phyloP scores from a whole-genome alignment of 2,329 filamentous ascomycete species.

The Diaporthe longicolla region DNA sequence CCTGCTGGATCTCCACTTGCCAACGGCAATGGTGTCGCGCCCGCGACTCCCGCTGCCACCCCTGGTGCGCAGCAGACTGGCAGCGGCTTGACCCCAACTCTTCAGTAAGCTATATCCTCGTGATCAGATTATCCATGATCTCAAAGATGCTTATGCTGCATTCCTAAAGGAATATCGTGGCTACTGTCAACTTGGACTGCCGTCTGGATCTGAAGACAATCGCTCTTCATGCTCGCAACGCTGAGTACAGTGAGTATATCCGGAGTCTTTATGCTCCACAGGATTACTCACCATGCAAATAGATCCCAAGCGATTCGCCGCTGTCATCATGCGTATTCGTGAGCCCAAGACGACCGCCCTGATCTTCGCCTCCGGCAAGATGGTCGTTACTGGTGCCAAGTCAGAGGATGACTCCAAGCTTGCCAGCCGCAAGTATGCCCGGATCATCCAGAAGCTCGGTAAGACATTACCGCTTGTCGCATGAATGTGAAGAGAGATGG shows the following conservation, averaged over 20 bases:
- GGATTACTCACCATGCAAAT: slow-evolving; percentile 36
- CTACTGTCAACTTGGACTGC: slow-evolving; percentile 98
- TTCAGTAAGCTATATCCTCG: slow-evolving; percentile 87
- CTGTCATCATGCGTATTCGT: slow-evolving; percentile 99
- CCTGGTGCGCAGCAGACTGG: slow-evolving; percentile 86
- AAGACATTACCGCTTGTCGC: background rate
- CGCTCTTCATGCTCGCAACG: slow-evolving; percentile 96
- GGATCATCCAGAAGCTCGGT: slow-evolving; percentile 98
- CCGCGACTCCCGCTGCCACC: slow-evolving; percentile 91
- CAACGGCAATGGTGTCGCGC: slow-evolving; percentile 85
- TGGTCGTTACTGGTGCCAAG: slow-evolving; percentile 99
- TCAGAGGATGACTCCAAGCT: slow-evolving; percentile 98
- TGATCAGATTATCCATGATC: slow-evolving; percentile 52
- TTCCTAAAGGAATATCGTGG: slow-evolving; percentile 93
- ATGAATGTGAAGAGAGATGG: accelerated
- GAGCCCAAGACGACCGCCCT: slow-evolving; percentile 98
- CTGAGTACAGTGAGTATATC: slow-evolving; percentile 79
- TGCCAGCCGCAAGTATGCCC: slow-evolving; percentile 96
- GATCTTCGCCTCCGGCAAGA: slow-evolving; percentile 99
- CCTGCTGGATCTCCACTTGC: slow-evolving; percentile 70
- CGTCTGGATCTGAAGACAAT: slow-evolving; percentile 99
- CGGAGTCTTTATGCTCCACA: slow-evolving; percentile 31
- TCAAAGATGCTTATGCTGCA: slow-evolving; percentile 67
- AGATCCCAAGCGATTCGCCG: slow-evolving; percentile 86
- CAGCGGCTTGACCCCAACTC: slow-evolving; percentile 90